Evolutionary conservation across 768 basidiomycete genomes (phyloP), one percentile per base, ranked within the genome.

Genomic region (Mrakia hoshinonis): DNA sequence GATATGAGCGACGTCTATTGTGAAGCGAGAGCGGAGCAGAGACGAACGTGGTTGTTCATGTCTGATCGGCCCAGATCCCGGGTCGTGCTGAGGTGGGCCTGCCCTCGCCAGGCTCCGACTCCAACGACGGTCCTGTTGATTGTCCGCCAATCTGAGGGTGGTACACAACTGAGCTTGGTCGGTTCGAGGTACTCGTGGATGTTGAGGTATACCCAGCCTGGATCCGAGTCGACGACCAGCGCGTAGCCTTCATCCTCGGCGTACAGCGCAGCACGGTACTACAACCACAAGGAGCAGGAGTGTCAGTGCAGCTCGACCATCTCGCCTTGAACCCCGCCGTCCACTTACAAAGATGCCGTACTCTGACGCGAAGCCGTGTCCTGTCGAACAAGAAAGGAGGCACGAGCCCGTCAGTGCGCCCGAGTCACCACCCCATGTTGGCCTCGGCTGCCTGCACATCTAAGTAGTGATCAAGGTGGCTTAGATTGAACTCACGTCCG

Each of bases 241-340:
- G 58, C 36, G 34, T 61, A 38, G 34, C 34, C 34, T 5, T 36
- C 31, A 9, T 61, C 34, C 31, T 34, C 36, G 15, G 58, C 58
- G 34, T n/a, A 61, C 18, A 61, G 58, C 18, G 58, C 58, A 36
- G 58, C 58, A 22, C 58, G 58, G 36, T 36, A 36, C 58, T 61
- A 36, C 31, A 34, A 34, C 31, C 20, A 15, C 15, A 61, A 1
- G 10, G 58, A 36, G 18, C n/a, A n/a, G n/a, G n/a, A 24, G 22
- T 1, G 34, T 20, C 49, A 51, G 49, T 7, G 6, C 22, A 24
- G 20, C 7, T 18, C 49, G 58, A n/a, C n/a, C n/a, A n/a, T n/a
- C n/a, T n/a, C n/a, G n/a, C n/a, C n/a, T n/a, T 31, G 4, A 22
- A 38, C 15, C 31, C 3, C n/a, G 55, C 4, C 4, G n/a, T n/a